Percentiles rank a stretch among this genome's conserved stretches.
These are phyloP conservation scores for Fragaria ananassa DNA, from an alignment of 306 rosid species.

Conservation along the genomic window DNA sequence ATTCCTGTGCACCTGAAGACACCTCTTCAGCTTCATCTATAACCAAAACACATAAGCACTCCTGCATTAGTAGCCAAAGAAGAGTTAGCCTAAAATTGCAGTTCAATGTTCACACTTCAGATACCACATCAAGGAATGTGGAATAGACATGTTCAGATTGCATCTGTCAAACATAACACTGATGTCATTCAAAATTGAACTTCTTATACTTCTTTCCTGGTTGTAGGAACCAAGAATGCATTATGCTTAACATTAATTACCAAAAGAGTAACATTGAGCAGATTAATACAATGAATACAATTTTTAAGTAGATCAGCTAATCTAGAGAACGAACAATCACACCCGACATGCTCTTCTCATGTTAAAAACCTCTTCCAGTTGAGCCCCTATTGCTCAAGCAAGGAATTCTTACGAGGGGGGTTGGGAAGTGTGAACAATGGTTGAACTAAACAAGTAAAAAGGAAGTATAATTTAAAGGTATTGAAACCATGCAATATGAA, in stretches of 20 bases:
- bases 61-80: slow-evolving; percentile 52
- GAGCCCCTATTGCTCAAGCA: neutral
- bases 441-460: neutral
- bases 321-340: neutral
- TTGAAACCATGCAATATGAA: neutral
- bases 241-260: neutral
- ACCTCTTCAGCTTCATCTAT: slow-evolving; percentile 75
- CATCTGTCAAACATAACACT: neutral
- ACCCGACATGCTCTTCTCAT: neutral
- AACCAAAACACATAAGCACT: slow-evolving; percentile 73
- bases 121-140: neutral
- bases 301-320: neutral
- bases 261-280: neutral
- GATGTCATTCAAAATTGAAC: neutral
- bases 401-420: neutral
- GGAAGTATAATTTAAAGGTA: neutral
- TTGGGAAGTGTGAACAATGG: neutral
- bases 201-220: neutral
- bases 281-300: neutral
- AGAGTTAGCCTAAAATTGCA: slow-evolving; percentile 19
- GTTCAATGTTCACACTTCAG: slow-evolving; percentile 15
- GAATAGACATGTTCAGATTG: neutral
- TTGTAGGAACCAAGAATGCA: neutral
- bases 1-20: slow-evolving; percentile 68
- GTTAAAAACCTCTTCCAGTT: neutral